Conservation (phyloP, 345 rosid genomes). For the Gossypium rotundifolium region DNA sequence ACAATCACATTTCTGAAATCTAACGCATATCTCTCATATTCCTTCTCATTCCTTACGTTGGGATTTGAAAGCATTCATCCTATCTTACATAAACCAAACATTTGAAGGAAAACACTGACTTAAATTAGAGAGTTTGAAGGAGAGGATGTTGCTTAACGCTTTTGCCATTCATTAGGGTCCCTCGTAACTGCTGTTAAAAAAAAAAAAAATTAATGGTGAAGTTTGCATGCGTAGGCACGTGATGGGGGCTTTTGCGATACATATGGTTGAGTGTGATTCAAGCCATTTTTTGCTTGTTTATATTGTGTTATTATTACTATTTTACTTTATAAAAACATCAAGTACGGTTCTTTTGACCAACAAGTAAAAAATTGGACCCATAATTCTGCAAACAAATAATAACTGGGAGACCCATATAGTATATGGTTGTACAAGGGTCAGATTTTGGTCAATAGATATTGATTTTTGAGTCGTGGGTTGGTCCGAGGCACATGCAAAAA, state of each 20-base stretch:
- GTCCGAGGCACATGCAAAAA: background rate
- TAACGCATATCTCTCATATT: slow-evolving; percentile 5
- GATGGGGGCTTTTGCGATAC: background rate
- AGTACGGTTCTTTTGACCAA: slow-evolving; percentile 4
- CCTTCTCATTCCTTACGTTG: slow-evolving; percentile 22
- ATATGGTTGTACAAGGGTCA: slow-evolving; percentile 10
- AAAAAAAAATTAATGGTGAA: background rate
- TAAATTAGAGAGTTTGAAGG: slow-evolving; percentile 20
- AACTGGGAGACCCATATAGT: background rate
- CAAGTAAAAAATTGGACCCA: background rate
- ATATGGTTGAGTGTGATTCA: slow-evolving; percentile 23
- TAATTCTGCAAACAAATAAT: background rate
- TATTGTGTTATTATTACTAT: background rate
- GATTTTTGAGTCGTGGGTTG: background rate
- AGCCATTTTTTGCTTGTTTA: slow-evolving; percentile 18
- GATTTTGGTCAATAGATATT: slow-evolving; percentile 2
- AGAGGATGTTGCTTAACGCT: slow-evolving; percentile 59
- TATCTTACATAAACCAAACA: background rate
- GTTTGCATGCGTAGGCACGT: slow-evolving; percentile 27
- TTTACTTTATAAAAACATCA: background rate
- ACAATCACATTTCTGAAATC: slow-evolving; percentile 14
- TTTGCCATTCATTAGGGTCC: slow-evolving; percentile 27
- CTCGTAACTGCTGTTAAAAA: slow-evolving; percentile 19
- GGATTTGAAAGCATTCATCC: slow-evolving; percentile 23
- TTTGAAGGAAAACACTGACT: background rate